Evolutionary conservation across 345 rosid genomes (phyloP).

Genomic region (Murraya koenigii): DNA sequence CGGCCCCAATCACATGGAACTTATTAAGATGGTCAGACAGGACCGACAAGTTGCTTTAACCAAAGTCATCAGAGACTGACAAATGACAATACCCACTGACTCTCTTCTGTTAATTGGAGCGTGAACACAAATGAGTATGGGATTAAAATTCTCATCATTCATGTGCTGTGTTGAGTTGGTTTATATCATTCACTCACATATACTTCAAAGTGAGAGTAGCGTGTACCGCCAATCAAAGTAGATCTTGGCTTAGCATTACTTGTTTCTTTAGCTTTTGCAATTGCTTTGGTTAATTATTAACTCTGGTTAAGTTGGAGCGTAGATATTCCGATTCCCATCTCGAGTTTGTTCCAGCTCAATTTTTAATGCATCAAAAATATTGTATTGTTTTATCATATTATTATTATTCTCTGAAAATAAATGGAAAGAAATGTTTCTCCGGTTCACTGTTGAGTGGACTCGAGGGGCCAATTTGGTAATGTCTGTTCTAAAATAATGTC

Average conservation of each 20-base stretch:
- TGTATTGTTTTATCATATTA: not conserved
- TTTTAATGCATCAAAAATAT: not conserved
- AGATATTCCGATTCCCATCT: constrained; percentile 29
- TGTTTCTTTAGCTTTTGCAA: not conserved
- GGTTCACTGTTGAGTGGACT: not conserved
- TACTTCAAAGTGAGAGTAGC: not conserved
- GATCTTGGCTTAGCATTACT: not conserved
- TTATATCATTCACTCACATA: not conserved
- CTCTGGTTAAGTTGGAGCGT: constrained; percentile 27
- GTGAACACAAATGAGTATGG: constrained; percentile 4
- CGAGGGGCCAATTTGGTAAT: not conserved
- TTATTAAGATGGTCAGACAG: constrained; percentile 24
- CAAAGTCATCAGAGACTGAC: constrained; percentile 14
- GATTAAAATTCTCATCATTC: constrained; percentile 14
- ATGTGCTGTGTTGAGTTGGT: not conserved
- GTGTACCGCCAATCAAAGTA: constrained; percentile 11
- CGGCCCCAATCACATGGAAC: constrained; percentile 47
- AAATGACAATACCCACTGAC: not conserved
- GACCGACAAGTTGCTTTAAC: constrained; percentile 30
- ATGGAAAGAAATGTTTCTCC: not conserved
- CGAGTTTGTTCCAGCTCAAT: constrained; percentile 48
- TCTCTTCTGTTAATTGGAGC: constrained; percentile 4
- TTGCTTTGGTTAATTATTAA: not conserved
- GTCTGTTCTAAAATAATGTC: not conserved
- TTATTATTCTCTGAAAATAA: constrained; percentile 3